These are phyloP conservation scores for Maudiozyma barnettii DNA, from an alignment of 805 yeast genomes.

Conservation along the genomic window DNA sequence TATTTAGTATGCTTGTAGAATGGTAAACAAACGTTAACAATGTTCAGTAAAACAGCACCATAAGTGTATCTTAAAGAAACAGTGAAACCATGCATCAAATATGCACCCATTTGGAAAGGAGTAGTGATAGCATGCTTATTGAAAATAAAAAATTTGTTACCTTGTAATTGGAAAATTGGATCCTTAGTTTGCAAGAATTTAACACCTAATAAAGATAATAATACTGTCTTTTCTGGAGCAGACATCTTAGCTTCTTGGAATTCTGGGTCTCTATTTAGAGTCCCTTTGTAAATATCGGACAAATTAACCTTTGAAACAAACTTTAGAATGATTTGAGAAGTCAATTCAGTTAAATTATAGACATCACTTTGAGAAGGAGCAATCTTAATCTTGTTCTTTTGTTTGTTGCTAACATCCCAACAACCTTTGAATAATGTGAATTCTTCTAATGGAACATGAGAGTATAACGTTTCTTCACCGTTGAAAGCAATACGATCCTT, in stretches of 20 bases:
- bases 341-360: constrained; percentile 5
- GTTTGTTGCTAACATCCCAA: constrained; percentile 17
- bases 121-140: constrained; percentile 8
- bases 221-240: constrained; percentile 4
- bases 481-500: constrained; percentile 16
- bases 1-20: constrained; percentile 17
- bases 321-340: constrained; percentile 13
- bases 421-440: constrained; percentile 19
- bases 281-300: constrained; percentile 15
- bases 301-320: constrained; percentile 11
- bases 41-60: constrained; percentile 15
- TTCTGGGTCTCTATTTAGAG: constrained; percentile 10
- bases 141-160: constrained; percentile 17
- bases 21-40: constrained; percentile 13
- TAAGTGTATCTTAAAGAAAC: constrained; percentile 13
- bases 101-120: constrained; percentile 16
- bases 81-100: constrained; percentile 14
- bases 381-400: constrained; percentile 5
- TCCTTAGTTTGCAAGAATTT: constrained; percentile 10
- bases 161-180: constrained; percentile 14
- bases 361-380: not conserved
- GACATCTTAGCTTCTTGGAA: constrained; percentile 17
- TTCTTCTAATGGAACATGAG: constrained; percentile 17
- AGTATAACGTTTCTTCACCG: constrained; percentile 19
- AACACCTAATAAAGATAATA: constrained; percentile 15